Evolutionary conservation across 2,329 filamentous ascomycete species (phyloP), one percentile per base, ranked within the genome.

Genomic region (Xylaria sp.): DNA sequence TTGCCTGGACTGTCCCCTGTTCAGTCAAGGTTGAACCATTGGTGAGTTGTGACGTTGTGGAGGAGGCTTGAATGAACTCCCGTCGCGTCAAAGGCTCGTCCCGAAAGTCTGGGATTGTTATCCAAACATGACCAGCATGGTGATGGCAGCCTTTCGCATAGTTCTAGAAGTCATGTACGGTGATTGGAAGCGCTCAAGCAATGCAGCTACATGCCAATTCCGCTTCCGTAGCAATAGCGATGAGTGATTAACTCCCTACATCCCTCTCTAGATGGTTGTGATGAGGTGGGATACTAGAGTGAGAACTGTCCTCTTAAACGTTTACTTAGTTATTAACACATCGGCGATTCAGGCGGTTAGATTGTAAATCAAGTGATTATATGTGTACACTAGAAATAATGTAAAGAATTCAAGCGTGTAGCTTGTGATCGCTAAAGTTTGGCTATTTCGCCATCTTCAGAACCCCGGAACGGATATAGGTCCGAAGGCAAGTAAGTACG

Each of bases 81-180:
- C 50, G 50, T 70, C 67, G 68, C 65, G 65, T 67, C 61, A 58
- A 71, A 69, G 69, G 69, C 65, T 71, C 69, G 67, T 72, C 68
- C 71, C 70, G 70, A 72, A 67, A 10, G 60, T 61, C 68, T 70
- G 66, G 70, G 67, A 70, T 72, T 50, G 46, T 50, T 56, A 63
- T 58, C 58, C 32, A 60, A 57, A 52, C 52, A 61, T 41, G 59
- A 39, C 43, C 50, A 59, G 53, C 56, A 63, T 55, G 61, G 34
- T 62, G 50, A 60, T 60, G 56, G 15, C 30, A 41, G 41, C 43
- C 28, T 45, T 52, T 62, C 36, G 32, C 57, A 30, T 28, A 32
- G 58, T 45, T 52, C 64, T 65, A 20, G 57, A 48, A 62, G 23
- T 15, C 41, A 32, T 15, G 13, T 32, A 45, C 30, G 10, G 23